Evolutionary conservation across 495 filamentous ascomycete genomes (phyloP).

Genomic region (Hypomontagnella monticulosa): DNA sequence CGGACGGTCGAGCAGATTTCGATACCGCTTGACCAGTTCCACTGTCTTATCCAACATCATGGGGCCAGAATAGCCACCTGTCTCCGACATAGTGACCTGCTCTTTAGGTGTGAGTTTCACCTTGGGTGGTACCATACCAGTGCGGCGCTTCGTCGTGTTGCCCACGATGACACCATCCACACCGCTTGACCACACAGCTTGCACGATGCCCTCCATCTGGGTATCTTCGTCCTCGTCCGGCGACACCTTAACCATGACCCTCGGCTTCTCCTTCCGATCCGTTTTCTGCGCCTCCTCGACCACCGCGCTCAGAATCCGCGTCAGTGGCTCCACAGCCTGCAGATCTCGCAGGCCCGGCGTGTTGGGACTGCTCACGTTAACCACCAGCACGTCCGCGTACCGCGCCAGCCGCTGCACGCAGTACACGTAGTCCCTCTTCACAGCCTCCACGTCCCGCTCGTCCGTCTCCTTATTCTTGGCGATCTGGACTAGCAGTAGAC

Average conservation of each 20-base stretch:
- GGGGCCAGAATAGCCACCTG: slow-evolving; percentile 90
- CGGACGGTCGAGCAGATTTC: slow-evolving; percentile 72
- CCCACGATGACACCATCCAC: slow-evolving; percentile 97
- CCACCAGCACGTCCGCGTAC: slow-evolving; percentile 93
- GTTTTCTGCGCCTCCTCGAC: slow-evolving; percentile 76
- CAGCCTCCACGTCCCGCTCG: slow-evolving; percentile 82
- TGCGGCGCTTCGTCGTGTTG: slow-evolving; percentile 89
- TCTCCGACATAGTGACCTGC: slow-evolving; percentile 71
- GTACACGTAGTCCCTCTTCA: slow-evolving; percentile 84
- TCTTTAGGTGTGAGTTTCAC: slow-evolving; percentile 73
- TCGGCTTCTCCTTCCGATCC: slow-evolving; percentile 75
- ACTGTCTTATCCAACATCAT: slow-evolving; percentile 82
- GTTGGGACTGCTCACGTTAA: slow-evolving; percentile 97
- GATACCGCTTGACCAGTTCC: slow-evolving; percentile 79
- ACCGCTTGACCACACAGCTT: slow-evolving; percentile 82
- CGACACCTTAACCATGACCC: slow-evolving; percentile 96
- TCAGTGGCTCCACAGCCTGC: slow-evolving; percentile 83
- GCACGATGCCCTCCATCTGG: slow-evolving; percentile 86
- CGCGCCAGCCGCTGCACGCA: slow-evolving; percentile 82
- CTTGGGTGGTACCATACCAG: slow-evolving; percentile 71
- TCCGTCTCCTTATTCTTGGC: slow-evolving; percentile 96
- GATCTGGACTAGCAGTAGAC: slow-evolving; percentile 89
- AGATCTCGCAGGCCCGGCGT: slow-evolving; percentile 88
- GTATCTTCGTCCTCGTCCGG: slow-evolving; percentile 88
- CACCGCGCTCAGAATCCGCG: slow-evolving; percentile 79